Base-by-base conservation (phyloP, 2,329 filamentous ascomycete genomes). In the Corniculantispora saksenae region DNA sequence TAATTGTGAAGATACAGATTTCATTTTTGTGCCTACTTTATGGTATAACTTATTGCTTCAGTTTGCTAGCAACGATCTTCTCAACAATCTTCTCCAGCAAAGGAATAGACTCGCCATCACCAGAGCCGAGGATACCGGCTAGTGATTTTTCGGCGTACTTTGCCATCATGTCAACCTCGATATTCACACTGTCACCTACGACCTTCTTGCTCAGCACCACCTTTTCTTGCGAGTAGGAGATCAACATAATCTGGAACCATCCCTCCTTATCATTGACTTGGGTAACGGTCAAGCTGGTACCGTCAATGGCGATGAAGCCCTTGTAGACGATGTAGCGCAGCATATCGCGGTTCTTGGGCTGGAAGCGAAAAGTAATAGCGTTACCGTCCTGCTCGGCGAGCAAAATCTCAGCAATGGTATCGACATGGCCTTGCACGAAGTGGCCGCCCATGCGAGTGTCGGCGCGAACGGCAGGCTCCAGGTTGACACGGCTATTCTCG, bases 211-310 rank as follows among this genome's bases (percentile, higher is more conserved):
- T 92, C 68, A 93, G 88, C 19, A 97, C 90, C 19, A 99, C 89
- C 77, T 91, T 91, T 78, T 94, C 92, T 81, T 98, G 95, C 13
- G 95, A 97, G 78, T 99, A 99, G 10, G 91, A 87, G 76, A 99
- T 97, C 67, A 99, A 83, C 95, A 99, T 99, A 58, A 99, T 91
- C 84, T 98, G 95, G 86, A 90, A 97, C 77, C 93, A 96, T 50
- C 90, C 89, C 69, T 88, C 86, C 4, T 75, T 84, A 77, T 97
- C 94, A 72, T 94, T 81, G 35, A 98, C 94, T 70, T 86, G 85
- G 2, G 94, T 98, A 2, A 99, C 86, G 0, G 95, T 99, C 82
- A 99, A 81, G 75, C 94, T 97, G 27, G 95, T 94, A 5, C 95
- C 95, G 75, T 99, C 95, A 59, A 99, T 86, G 53, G 94, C 93